Conservation (phyloP, 78 protist genomes). For the Dictyostelium discoideum region dicty_2.7 NC_007088.5:6541501-6542000, state of each 20-base stretch:
- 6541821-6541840: neutral
- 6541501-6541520: slow-evolving; percentile 5
- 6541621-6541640: slow-evolving; percentile 34
- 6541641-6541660: neutral
- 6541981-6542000: neutral
- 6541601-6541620: neutral
- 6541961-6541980: neutral
- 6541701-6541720: neutral
- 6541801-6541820: slow-evolving; percentile 7
- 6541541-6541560: neutral
- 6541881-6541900: slow-evolving; percentile 3
- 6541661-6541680: neutral
- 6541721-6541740: neutral
- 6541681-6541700: neutral
- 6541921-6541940: neutral
- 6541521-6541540: neutral
- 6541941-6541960: neutral
- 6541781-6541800: neutral
- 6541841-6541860: neutral
- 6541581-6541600: neutral
- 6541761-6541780: neutral
- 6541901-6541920: neutral
- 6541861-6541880: neutral
- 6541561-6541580: neutral
- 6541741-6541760: neutral